phyloP scores from a whole-genome alignment of 1,139 yeast species.

The Sugiyamaella novakii region DNA sequence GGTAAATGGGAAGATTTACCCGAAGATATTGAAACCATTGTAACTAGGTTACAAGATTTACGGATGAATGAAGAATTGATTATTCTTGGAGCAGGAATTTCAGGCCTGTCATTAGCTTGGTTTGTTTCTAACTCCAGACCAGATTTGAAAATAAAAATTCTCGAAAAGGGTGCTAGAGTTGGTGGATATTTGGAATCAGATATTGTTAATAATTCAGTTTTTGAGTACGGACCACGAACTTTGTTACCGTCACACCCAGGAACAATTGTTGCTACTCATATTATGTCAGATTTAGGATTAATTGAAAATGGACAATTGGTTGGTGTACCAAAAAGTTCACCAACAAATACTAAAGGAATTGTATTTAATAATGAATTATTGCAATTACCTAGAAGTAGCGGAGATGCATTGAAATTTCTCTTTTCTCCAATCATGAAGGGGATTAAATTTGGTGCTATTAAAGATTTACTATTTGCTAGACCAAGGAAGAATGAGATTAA shows the following conservation, averaged over 20 bases:
- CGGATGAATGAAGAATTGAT: constrained; percentile 35
- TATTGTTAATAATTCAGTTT: constrained; percentile 28
- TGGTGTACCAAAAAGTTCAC: constrained; percentile 53
- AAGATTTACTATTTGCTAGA: constrained; percentile 46
- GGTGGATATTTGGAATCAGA: constrained; percentile 83
- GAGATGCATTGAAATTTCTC: constrained; percentile 35
- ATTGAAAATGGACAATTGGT: constrained; percentile 46
- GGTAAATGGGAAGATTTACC: constrained; percentile 29
- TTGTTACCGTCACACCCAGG: constrained; percentile 45
- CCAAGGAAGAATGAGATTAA: constrained; percentile 32
- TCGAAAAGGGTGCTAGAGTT: constrained; percentile 55
- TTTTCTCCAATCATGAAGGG: constrained; percentile 47
- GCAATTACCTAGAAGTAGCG: constrained; percentile 38
- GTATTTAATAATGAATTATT: constrained; percentile 44
- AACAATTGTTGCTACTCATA: constrained; percentile 35
- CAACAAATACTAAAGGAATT: constrained; percentile 63
- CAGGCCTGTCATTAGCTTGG: constrained; percentile 80
- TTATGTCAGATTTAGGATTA: constrained; percentile 50
- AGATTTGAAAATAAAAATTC: constrained; percentile 63
- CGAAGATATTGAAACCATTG: constrained; percentile 34
- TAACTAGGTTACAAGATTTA: constrained; percentile 37
- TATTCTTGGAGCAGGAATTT: constrained; percentile 81
- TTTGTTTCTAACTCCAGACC: constrained; percentile 64
- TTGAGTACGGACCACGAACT: constrained; percentile 49
- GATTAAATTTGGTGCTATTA: constrained; percentile 32